Conservation (phyloP, 2,329 filamentous ascomycete genomes). For the Fusarium sp. region DNA sequence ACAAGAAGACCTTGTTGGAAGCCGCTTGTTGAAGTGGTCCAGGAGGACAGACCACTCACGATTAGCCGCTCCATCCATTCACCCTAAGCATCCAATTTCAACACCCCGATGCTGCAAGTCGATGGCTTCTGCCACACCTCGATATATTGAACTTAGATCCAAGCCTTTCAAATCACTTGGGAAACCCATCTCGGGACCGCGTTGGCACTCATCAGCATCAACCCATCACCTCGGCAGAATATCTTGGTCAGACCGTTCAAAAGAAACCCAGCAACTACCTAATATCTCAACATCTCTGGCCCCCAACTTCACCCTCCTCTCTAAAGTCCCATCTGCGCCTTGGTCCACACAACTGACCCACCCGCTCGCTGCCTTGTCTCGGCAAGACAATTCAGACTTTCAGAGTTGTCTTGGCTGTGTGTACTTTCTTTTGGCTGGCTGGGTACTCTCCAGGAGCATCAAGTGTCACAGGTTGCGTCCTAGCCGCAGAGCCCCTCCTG, state of each 20-base stretch:
- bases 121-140: constrained; percentile 10
- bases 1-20: not conserved
- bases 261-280: not conserved
- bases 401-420: not conserved
- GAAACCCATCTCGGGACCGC: not conserved
- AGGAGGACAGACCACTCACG: constrained; percentile 1
- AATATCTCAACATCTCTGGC: not conserved
- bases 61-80: constrained; percentile 34
- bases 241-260: constrained; percentile 4
- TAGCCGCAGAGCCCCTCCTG: constrained; percentile 37
- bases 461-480: constrained; percentile 33
- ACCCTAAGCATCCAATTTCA: constrained; percentile 13
- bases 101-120: constrained; percentile 3
- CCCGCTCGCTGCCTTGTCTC: constrained; percentile 26
- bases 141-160: constrained; percentile 7
- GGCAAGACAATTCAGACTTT: constrained; percentile 6
- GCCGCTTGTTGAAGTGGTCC: constrained; percentile 1
- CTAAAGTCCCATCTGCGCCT: constrained; percentile 19
- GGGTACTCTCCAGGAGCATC: constrained; percentile 1
- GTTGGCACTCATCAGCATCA: not conserved
- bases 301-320: constrained; percentile 24
- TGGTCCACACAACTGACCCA: constrained; percentile 35
- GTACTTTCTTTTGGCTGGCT: constrained; percentile 1
- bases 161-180: not conserved
- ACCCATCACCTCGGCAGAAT: not conserved